Conservation (phyloP, 495 filamentous ascomycete genomes). For the Parathielavia hyrcaniae region DNA sequence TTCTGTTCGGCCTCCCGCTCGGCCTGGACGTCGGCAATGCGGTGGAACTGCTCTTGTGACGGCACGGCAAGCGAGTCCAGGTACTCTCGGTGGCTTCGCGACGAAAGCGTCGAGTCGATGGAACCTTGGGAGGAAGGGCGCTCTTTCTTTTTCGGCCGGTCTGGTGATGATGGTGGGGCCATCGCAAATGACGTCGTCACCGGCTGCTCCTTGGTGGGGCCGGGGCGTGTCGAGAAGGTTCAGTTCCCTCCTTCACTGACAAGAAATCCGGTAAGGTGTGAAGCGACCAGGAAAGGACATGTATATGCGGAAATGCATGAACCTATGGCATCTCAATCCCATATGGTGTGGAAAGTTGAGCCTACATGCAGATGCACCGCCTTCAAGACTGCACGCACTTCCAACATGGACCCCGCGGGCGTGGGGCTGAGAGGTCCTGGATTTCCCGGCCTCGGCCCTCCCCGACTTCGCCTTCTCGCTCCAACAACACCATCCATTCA, state of each 20-base stretch:
- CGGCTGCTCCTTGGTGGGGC: neutral
- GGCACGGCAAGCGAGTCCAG: slow-evolving; percentile 45
- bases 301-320: too few relatives aligned
- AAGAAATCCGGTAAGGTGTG: too few relatives aligned
- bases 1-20: slow-evolving; percentile 42
- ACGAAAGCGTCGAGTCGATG: neutral
- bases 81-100: slow-evolving; percentile 37
- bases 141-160: neutral
- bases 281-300: too few relatives aligned
- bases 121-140: slow-evolving; percentile 14
- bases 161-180: neutral
- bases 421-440: neutral
- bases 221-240: neutral
- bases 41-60: slow-evolving; percentile 37
- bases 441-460: neutral
- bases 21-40: slow-evolving; percentile 41
- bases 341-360: too few relatives aligned
- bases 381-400: neutral
- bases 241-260: neutral
- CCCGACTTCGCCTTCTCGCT: too few relatives aligned
- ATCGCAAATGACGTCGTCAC: neutral
- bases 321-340: too few relatives aligned
- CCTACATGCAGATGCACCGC: too few relatives aligned
- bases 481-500: neutral
- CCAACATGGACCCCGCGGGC: neutral